Evolutionary conservation across 208 protist genomes (phyloP).

Genomic region (Naegleria gruberi): DNA sequence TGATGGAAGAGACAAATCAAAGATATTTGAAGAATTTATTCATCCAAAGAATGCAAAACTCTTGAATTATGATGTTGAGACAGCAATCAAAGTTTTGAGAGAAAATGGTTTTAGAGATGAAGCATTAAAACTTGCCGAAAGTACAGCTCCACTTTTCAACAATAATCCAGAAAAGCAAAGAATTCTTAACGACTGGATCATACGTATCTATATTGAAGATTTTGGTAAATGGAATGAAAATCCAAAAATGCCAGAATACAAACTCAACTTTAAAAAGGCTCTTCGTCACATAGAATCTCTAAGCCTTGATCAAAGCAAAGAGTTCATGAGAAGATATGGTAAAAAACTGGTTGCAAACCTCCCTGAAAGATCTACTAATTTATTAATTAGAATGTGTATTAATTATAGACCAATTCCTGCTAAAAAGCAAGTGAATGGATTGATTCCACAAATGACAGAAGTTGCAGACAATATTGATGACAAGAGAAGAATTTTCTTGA

Average conservation of each 20-base stretch:
- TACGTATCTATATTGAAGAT: slow-evolving; percentile 1
- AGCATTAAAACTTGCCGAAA: slow-evolving; percentile 69
- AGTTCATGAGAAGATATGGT: slow-evolving; percentile 60
- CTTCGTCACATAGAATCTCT: slow-evolving; percentile 1
- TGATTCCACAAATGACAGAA: not conserved
- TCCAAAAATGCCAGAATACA: not conserved
- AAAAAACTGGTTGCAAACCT: slow-evolving; percentile 52
- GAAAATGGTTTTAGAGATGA: slow-evolving; percentile 71
- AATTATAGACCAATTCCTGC: slow-evolving; percentile 36
- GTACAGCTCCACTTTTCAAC: not conserved
- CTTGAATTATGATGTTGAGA: slow-evolving; percentile 79
- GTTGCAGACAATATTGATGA: not conserved
- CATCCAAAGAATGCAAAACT: not conserved
- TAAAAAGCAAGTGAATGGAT: not conserved
- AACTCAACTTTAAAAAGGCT: not conserved
- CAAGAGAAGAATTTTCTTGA: not conserved
- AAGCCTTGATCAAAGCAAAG: not conserved
- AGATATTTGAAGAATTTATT: not conserved
- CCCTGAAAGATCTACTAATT: slow-evolving; percentile 52
- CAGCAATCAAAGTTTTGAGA: slow-evolving; percentile 78
- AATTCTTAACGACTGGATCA: slow-evolving; percentile 3
- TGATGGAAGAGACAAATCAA: not conserved
- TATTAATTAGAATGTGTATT: slow-evolving; percentile 58
- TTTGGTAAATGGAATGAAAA: slow-evolving; percentile 8
- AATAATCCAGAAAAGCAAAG: not conserved